These are phyloP conservation scores for Gillenia trifoliata DNA, from an alignment of 306 rosid species.

Conservation along the genomic window DNA sequence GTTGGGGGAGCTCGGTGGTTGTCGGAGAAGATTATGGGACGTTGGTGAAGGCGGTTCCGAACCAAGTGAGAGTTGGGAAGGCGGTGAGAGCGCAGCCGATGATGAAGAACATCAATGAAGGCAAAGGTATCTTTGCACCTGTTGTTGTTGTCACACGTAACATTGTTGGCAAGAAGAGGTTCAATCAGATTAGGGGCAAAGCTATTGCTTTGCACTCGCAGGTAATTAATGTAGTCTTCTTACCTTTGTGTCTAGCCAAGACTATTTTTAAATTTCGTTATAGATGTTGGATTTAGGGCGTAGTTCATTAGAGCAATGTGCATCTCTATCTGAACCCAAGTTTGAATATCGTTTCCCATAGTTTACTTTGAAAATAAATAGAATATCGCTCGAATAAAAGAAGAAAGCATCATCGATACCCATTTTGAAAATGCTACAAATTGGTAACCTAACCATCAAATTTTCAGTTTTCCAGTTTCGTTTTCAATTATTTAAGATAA, in stretches of 20 bases:
- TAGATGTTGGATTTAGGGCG: too few relatives aligned
- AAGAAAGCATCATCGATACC: too few relatives aligned
- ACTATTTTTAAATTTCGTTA: too few relatives aligned
- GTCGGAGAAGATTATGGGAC: slow-evolving; percentile 58
- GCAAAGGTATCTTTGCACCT: slow-evolving; percentile 94
- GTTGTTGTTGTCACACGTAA: slow-evolving; percentile 64
- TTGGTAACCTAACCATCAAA: neutral
- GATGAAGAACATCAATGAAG: slow-evolving; percentile 97
- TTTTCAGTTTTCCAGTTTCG: neutral
- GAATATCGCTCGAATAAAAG: too few relatives aligned
- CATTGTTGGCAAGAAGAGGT: slow-evolving; percentile 80
- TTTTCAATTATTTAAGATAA: neutral
- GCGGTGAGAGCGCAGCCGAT: slow-evolving; percentile 57
- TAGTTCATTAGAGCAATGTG: neutral
- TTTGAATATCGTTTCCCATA: too few relatives aligned
- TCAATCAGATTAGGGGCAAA: slow-evolving; percentile 93
- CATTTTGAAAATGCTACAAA: neutral
- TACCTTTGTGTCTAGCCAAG: neutral
- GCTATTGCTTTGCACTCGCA: slow-evolving; percentile 98
- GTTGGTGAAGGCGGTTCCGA: slow-evolving; percentile 45
- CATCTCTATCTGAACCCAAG: neutral
- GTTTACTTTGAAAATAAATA: too few relatives aligned
- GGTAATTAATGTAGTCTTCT: slow-evolving; percentile 33
- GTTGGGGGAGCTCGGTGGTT: slow-evolving; percentile 67
- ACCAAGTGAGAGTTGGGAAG: slow-evolving; percentile 54